Base-by-base conservation (phyloP, 2,329 filamentous ascomycete species). In the Seiridium cupressi region DNA sequence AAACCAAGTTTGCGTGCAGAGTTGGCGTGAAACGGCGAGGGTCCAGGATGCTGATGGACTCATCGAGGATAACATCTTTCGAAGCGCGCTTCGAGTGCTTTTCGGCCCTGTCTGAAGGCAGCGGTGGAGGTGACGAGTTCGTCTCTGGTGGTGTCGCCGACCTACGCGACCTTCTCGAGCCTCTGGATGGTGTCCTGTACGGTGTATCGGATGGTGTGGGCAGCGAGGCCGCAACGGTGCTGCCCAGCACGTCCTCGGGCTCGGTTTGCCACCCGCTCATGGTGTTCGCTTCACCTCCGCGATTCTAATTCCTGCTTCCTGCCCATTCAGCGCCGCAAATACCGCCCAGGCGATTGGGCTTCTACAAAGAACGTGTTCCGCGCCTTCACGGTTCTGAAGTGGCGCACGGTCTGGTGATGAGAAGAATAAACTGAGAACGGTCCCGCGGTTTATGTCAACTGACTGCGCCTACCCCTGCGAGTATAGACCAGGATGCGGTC, bases 11-110 rank as follows among this genome's bases (percentile, higher is more conserved):
- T 7, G 95, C 95, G 73, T 98, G 95, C 9, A 99, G 79, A 0
- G 93, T 98, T 1, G 95, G 95, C 0, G 95, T 99, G 71, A 99
- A 97, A 44, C 95, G 86, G 59, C 94, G 87, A 3, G 95, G 93
- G 70, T 99, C 95, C 36, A 97, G 80, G 31, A 92, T 87, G 66
- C 85, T 83, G 60, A 93, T 87, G 49, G 79, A 85, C 63, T 94
- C 90, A 65, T 94, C 87, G 58, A 77, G 83, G 31, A 79, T 77
- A 32, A 85, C 74, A 70, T 92, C 88, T 60, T 81, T 79, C 11
- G 84, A 84, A 26, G 80, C 77, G 67, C 85, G 76, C 64, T 84
- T 84, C 7, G 75, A 76, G 31, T 71, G 73, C 66, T 74, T 80
- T 51, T 82, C 79, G 9, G 70, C 72, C 62, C 75, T 77, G 35